Conservation (phyloP, 2,329 filamentous ascomycete species). For the Botrytis fragariae region DNA sequence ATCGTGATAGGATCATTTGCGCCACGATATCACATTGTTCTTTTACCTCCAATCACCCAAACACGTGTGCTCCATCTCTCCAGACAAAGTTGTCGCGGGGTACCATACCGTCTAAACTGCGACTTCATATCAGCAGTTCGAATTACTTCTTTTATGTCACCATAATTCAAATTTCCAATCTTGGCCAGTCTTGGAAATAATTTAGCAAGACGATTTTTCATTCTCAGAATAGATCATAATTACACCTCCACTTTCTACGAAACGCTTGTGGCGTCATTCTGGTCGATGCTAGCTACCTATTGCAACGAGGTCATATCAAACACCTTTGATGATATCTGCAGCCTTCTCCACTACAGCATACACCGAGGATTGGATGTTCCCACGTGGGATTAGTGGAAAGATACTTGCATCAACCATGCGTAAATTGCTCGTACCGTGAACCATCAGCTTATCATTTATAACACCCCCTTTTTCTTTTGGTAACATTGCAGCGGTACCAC, state of each 20-base stretch:
- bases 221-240: not conserved
- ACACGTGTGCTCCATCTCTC: not conserved
- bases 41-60: not conserved
- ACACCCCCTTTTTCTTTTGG: slow-evolving; percentile 22
- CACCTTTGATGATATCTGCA: not conserved
- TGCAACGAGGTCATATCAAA: not conserved
- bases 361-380: not conserved
- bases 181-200: not conserved
- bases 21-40: not conserved
- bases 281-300: not conserved
- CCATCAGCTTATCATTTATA: slow-evolving; percentile 23
- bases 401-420: slow-evolving; percentile 25
- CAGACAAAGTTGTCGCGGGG: too few species aligned
- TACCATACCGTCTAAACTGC: too few species aligned
- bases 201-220: not conserved
- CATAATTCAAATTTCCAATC: not conserved
- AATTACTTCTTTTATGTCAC: not conserved
- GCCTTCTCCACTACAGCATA: not conserved
- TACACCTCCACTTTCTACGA: not conserved
- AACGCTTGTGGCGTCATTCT: not conserved
- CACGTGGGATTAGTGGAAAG: not conserved
- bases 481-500: slow-evolving; percentile 15
- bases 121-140: not conserved
- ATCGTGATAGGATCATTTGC: not conserved
- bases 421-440: slow-evolving; percentile 22